Evolutionary conservation across 1,284 basidiomycete genomes (phyloP), one percentile per base, ranked within the genome.

Genomic region (Tranzscheliella williamsii): DNA sequence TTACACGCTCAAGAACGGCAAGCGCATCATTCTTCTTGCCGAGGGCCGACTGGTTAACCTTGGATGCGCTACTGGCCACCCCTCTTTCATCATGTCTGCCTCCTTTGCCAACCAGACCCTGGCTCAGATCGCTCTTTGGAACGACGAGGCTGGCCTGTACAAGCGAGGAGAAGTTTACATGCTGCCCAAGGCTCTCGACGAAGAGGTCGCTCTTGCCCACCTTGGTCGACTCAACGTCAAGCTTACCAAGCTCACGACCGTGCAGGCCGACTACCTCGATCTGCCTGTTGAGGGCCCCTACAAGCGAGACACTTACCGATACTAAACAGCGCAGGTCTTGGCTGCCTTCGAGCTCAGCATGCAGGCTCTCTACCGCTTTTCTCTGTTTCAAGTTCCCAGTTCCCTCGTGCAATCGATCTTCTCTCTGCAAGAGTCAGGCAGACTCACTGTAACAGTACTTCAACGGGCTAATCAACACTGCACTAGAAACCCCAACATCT

Each of bases 1-100:
- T 70, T 98, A 83, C 86, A 95, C 91, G 74, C 91, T 94, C 87
- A 52, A 64, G 51, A 71, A 62, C 63, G 74, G 73, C 66, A 66
- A 67, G 55, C 94, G 97, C 83, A 82, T 99, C 82, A 89, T 99
- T 81, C 87, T 99, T 49, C 90, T 99, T 61, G 94, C 94, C 49
- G 91, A 97, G 79, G 94, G 94, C 66, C 94, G 95, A 83, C 89
- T 98, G 61, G 94, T 98, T 79, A 98, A 98, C 86, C 84, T 98
- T 73, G 94, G 94, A 83, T 93, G 87, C 82, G 80, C 79, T 38
- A 79, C 79, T 30, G 80, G 80, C 50, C 80, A 81, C 76, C 79
- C 78, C n/a, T 79, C 78, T 37, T 91, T 91, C 81, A 94, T 99
- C 83, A 98, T 99, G 95, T 96, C 93, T 29, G 96, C 92, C 84